phyloP scores from a whole-genome alignment of 2,329 filamentous ascomycete species.

The Cordyceps militaris region DNA sequence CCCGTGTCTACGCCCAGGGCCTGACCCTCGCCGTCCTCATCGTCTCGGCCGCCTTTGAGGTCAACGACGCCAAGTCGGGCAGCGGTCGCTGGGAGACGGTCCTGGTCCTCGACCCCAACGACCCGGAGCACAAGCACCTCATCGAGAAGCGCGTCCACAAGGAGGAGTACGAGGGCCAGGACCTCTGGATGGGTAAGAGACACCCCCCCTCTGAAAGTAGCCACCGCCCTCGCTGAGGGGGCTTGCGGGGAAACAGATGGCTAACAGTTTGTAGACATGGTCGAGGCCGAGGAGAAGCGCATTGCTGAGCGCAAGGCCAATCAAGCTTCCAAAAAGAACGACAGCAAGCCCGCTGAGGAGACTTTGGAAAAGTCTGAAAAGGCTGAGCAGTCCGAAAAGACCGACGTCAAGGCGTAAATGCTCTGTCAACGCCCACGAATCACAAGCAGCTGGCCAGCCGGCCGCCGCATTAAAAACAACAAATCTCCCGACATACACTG shows the following conservation, averaged over 20 bases:
- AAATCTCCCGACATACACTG: conserved; percentile 1
- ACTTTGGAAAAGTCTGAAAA: neutral
- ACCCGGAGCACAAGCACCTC: conserved; percentile 73
- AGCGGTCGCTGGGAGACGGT: conserved; percentile 78
- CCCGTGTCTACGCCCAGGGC: conserved; percentile 88
- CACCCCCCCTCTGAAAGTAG: no score
- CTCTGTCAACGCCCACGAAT: neutral
- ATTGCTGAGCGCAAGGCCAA: conserved; percentile 34
- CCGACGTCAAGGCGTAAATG: neutral
- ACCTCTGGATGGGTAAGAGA: conserved; percentile 86
- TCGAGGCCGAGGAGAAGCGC: conserved; percentile 67
- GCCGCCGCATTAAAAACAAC: neutral
- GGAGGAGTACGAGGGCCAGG: conserved; percentile 80
- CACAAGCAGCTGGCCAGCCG: neutral
- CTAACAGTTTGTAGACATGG: conserved; percentile 56
- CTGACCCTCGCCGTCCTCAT: conserved; percentile 79
- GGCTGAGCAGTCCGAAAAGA: neutral
- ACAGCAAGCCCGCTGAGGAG: neutral
- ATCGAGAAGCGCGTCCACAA: conserved; percentile 85
- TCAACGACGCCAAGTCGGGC: conserved; percentile 66
- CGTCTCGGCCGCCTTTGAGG: conserved; percentile 75
- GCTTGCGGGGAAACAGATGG: no score
- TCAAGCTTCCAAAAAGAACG: neutral
- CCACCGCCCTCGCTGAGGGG: no score
- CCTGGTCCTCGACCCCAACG: conserved; percentile 70